These are phyloP conservation scores for Prototheca cutis DNA, from an alignment of 163 green algal species.

Conservation along the genomic window DNA sequence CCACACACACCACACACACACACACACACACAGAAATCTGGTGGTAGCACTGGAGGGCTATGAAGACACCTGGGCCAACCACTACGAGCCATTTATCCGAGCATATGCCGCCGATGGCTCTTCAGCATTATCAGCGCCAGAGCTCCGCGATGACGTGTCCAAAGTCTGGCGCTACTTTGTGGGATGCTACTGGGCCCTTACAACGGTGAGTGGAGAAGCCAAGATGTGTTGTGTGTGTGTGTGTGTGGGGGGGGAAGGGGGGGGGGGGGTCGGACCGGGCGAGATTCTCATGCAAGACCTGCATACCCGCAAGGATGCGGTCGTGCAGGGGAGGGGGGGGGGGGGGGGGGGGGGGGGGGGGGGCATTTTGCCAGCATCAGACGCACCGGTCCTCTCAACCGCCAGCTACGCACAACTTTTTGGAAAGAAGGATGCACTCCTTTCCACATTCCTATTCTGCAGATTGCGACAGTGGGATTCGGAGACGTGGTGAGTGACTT, in stretches of 20 bases:
- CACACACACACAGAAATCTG: constrained; percentile 19
- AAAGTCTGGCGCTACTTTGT: constrained; percentile 15
- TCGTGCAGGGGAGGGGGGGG: too few relatives aligned
- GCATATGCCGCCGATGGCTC: constrained; percentile 4
- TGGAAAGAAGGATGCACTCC: too few relatives aligned
- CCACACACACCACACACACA: not conserved
- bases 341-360: too few relatives aligned
- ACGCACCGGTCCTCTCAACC: too few relatives aligned
- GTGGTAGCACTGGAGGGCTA: constrained; percentile 20
- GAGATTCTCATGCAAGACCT: too few relatives aligned
- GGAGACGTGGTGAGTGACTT: constrained; percentile 6
- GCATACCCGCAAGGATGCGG: too few relatives aligned
- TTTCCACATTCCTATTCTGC: not conserved
- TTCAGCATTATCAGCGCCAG: constrained; percentile 26
- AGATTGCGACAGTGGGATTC: constrained; percentile 11
- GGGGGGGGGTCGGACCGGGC: too few relatives aligned
- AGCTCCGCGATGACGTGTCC: constrained; percentile 14
- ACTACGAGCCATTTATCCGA: constrained; percentile 13
- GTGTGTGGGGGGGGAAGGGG: too few relatives aligned
- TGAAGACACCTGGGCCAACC: constrained; percentile 36
- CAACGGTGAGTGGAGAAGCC: constrained; percentile 2
- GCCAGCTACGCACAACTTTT: too few relatives aligned
- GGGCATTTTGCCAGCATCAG: too few relatives aligned
- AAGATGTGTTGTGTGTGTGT: too few relatives aligned
- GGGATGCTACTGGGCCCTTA: constrained; percentile 19